Percentiles rank a stretch among this genome's conserved stretches.
These are phyloP conservation scores for Candida tammaniensis DNA, from an alignment of 805 yeast genomes.

Conservation along the genomic window DNA sequence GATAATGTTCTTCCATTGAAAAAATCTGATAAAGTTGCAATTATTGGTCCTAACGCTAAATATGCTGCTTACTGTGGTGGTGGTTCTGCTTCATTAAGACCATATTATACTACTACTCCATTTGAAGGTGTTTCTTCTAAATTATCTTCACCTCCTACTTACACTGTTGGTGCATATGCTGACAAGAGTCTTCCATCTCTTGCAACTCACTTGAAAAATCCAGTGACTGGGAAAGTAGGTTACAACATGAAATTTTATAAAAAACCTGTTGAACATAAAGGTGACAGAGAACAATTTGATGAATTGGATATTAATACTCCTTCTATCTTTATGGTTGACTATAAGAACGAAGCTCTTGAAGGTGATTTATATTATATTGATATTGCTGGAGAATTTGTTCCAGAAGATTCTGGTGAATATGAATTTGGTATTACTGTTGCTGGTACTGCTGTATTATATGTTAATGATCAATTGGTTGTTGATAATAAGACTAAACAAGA, in stretches of 20 bases:
- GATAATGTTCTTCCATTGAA: slow-evolving; percentile 24
- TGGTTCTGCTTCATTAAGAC: slow-evolving; percentile 28
- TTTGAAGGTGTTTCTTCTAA: slow-evolving; percentile 20
- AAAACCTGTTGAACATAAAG: slow-evolving; percentile 15
- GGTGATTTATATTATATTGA: slow-evolving; percentile 38
- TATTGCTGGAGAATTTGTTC: slow-evolving; percentile 40
- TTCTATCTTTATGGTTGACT: slow-evolving; percentile 20
- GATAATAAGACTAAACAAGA: slow-evolving; percentile 55
- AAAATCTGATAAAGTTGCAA: slow-evolving; percentile 29
- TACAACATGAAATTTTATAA: slow-evolving; percentile 21
- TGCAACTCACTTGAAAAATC: slow-evolving; percentile 19
- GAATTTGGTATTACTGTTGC: slow-evolving; percentile 49
- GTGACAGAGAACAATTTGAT: slow-evolving; percentile 17
- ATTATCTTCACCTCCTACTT: slow-evolving; percentile 18
- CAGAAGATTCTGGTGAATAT: slow-evolving; percentile 48
- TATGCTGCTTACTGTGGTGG: slow-evolving; percentile 31
- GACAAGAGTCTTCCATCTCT: slow-evolving; percentile 29
- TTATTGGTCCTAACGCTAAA: slow-evolving; percentile 34
- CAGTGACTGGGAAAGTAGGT: slow-evolving; percentile 21
- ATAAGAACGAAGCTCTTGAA: slow-evolving; percentile 16
- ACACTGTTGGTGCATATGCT: slow-evolving; percentile 31
- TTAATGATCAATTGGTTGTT: slow-evolving; percentile 50
- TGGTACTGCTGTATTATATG: slow-evolving; percentile 56
- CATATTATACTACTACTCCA: slow-evolving; percentile 29
- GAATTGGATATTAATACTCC: slow-evolving; percentile 16